These are phyloP conservation scores for Vaccinium macrocarpon DNA, from an alignment of 148 eudicot genomes.

Conservation along the genomic window DNA sequence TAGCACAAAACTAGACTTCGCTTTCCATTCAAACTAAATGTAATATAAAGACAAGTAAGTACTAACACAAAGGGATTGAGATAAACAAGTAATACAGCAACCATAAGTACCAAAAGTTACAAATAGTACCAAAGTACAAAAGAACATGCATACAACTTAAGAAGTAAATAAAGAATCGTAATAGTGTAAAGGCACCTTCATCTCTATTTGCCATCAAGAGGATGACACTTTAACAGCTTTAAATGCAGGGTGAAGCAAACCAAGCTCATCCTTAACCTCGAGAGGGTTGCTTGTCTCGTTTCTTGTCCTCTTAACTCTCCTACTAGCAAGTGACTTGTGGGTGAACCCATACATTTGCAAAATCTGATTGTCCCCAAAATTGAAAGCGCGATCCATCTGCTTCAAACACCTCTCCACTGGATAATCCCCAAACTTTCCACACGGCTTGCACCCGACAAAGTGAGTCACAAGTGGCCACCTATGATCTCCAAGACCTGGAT, in stretches of 20 bases:
- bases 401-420: constrained; percentile 70
- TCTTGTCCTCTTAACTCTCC: constrained; percentile 48
- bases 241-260: constrained; percentile 61
- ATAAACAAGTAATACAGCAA: constrained; percentile 11
- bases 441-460: constrained; percentile 82
- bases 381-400: constrained; percentile 76
- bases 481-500: constrained; percentile 73
- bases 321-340: constrained; percentile 56
- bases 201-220: constrained; percentile 18
- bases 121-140: constrained; percentile 2
- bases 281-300: constrained; percentile 58
- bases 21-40: constrained; percentile 1
- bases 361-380: constrained; percentile 76
- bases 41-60: not conserved
- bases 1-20: not conserved
- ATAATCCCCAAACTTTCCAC: constrained; percentile 66
- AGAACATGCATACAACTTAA: not conserved
- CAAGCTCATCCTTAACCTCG: constrained; percentile 50
- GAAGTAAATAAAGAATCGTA: constrained; percentile 8
- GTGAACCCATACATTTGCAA: constrained; percentile 66
- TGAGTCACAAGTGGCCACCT: constrained; percentile 85
- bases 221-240: constrained; percentile 47
- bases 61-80: not conserved
- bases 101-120: constrained; percentile 10
- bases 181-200: not conserved